phyloP scores from a whole-genome alignment of 139 green algal genomes.

The Chlamydomonas eustigma region DNA sequence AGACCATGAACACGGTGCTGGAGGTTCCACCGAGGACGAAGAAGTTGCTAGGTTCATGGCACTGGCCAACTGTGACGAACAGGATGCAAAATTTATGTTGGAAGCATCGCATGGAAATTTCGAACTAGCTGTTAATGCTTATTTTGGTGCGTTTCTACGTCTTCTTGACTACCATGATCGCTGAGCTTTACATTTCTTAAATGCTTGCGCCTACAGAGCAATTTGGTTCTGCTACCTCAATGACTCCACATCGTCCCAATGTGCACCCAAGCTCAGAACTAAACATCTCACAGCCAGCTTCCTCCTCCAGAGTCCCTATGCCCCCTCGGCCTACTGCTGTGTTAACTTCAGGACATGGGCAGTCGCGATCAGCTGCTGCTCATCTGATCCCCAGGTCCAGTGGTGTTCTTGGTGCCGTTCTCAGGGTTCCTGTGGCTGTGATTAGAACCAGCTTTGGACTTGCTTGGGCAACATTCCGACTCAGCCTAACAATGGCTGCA shows the following conservation, averaged over 20 bases:
- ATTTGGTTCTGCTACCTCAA: no score
- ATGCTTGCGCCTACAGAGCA: no score
- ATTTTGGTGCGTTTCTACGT: slow-evolving; percentile 45
- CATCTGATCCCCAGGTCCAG: background rate
- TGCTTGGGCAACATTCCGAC: background rate
- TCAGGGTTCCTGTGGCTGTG: slow-evolving; percentile 23
- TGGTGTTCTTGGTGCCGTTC: background rate
- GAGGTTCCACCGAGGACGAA: background rate
- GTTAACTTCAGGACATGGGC: background rate
- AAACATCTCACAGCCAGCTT: no score
- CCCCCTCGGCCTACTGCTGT: no score
- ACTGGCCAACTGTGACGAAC: slow-evolving; percentile 17
- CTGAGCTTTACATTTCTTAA: no score
- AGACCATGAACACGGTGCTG: background rate
- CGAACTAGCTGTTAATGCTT: slow-evolving; percentile 44
- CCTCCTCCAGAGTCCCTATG: no score
- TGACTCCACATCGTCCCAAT: no score
- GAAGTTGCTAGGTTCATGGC: background rate
- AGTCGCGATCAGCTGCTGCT: background rate
- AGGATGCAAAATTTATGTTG: slow-evolving; percentile 23
- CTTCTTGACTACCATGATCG: no score
- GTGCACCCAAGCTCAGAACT: no score
- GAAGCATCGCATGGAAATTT: slow-evolving; percentile 26
- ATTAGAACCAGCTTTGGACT: slow-evolving; percentile 34
- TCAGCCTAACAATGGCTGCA: background rate